phyloP scores from a whole-genome alignment of 2,329 filamentous ascomycete species.

The Aspergillus bombycis region DNA sequence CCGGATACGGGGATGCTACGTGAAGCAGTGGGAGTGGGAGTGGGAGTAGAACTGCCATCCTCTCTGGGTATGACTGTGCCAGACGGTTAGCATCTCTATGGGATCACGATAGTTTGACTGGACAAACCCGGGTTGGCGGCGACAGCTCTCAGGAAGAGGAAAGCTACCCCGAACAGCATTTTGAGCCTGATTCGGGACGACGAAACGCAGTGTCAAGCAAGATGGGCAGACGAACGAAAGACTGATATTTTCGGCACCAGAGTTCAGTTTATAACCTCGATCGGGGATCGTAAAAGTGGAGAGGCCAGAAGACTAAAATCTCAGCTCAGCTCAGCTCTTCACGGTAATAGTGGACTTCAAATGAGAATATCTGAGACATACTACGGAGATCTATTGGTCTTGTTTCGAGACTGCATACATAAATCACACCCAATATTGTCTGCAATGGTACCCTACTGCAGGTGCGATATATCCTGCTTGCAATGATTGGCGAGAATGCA shows the following conservation, averaged over 20 bases:
- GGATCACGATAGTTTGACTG: accelerated
- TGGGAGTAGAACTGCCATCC: background rate
- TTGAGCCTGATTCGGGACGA: background rate
- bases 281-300: background rate
- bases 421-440: background rate
- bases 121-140: background rate
- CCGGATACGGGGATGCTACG: background rate
- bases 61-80: background rate
- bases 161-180: background rate
- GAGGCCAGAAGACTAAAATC: background rate
- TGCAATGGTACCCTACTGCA: background rate
- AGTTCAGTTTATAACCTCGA: background rate
- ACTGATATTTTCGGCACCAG: no score
- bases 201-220: background rate
- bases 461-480: background rate
- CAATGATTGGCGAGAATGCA: background rate
- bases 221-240: background rate
- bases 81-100: background rate
- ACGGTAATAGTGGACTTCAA: background rate
- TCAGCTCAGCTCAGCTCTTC: background rate
- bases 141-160: background rate
- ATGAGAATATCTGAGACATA: background rate
- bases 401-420: background rate
- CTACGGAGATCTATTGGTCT: background rate
- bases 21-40: background rate